Conservation (phyloP, 306 rosid genomes). For the Vicia faba region DNA sequence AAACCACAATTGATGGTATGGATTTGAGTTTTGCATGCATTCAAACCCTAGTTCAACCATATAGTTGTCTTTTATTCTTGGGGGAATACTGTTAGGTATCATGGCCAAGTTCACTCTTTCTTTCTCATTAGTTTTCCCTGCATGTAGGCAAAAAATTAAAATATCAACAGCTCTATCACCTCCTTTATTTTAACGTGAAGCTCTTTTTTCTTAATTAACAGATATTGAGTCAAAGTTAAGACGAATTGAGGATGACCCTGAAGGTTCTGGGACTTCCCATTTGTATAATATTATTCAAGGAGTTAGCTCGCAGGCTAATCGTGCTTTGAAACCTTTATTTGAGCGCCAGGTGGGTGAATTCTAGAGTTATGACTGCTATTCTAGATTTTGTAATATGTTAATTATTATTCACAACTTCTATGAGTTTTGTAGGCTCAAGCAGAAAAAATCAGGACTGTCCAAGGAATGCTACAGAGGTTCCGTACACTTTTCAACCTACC, state of each 20-base stretch:
- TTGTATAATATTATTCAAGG: constrained; percentile 81
- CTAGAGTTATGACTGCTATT: constrained; percentile 37
- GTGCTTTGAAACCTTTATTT: constrained; percentile 87
- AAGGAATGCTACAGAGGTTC: constrained; percentile 99
- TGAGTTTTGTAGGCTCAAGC: constrained; percentile 83
- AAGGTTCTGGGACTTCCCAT: constrained; percentile 95
- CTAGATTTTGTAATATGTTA: constrained; percentile 39
- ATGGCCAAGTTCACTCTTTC: constrained; percentile 24
- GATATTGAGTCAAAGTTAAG: constrained; percentile 95
- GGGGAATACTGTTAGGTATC: constrained; percentile 12
- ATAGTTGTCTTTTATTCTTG: constrained; percentile 24
- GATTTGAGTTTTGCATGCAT: constrained; percentile 36
- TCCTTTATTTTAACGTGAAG: constrained; percentile 39
- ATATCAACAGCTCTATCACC: neutral
- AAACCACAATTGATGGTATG: constrained; percentile 97
- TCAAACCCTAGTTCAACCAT: constrained; percentile 26
- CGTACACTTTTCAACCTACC: constrained; percentile 94
- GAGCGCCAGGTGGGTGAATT: constrained; percentile 87
- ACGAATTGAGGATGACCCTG: constrained; percentile 96
- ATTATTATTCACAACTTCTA: constrained; percentile 21
- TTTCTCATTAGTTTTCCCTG: constrained; percentile 19
- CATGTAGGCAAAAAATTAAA: constrained; percentile 26
- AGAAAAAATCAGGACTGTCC: constrained; percentile 95
- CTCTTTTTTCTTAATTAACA: constrained; percentile 39
- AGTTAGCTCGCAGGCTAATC: constrained; percentile 86